Conservation (phyloP, 2,329 filamentous ascomycete genomes). For the Niveomyces coronatus region DNA sequence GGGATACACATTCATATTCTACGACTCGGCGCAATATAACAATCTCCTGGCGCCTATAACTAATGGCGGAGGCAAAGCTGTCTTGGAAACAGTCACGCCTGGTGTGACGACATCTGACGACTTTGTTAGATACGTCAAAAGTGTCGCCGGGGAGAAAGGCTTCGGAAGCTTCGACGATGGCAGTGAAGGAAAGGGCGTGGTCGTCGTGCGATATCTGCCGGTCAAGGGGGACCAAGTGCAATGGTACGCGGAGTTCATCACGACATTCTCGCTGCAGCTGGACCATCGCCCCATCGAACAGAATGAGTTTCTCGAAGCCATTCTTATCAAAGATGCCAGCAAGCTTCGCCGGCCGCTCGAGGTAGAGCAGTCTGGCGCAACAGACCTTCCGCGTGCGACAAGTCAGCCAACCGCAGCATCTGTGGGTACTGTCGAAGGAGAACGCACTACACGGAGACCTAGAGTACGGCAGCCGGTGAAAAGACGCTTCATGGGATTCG, state of each 20-base stretch:
- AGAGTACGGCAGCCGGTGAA: conserved; percentile 32
- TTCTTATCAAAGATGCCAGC: conserved; percentile 68
- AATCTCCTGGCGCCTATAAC: conserved; percentile 66
- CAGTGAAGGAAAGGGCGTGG: conserved; percentile 58
- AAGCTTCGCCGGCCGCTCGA: conserved; percentile 60
- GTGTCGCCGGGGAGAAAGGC: conserved; percentile 63
- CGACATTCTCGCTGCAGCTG: conserved; percentile 57
- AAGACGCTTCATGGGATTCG: conserved; percentile 66
- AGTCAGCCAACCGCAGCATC: not conserved
- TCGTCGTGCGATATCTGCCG: conserved; percentile 64
- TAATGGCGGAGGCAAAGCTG: conserved; percentile 71
- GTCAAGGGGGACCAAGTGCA: conserved; percentile 41
- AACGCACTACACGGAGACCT: conserved; percentile 16
- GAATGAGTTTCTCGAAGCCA: conserved; percentile 84
- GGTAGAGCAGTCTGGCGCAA: conserved; percentile 24
- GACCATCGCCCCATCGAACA: conserved; percentile 80
- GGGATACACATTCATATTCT: conserved; percentile 83
- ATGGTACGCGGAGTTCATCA: conserved; percentile 64
- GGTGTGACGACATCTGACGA: conserved; percentile 61
- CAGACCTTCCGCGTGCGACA: conserved; percentile 6
- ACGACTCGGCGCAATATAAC: conserved; percentile 64
- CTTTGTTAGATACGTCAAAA: conserved; percentile 67
- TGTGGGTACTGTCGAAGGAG: conserved; percentile 8
- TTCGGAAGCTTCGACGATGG: conserved; percentile 53
- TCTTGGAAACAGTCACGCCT: conserved; percentile 52